Evolutionary conservation across 139 green algal genomes (phyloP).

Genomic region (Auxenochlorella pyrenoidosa): DNA sequence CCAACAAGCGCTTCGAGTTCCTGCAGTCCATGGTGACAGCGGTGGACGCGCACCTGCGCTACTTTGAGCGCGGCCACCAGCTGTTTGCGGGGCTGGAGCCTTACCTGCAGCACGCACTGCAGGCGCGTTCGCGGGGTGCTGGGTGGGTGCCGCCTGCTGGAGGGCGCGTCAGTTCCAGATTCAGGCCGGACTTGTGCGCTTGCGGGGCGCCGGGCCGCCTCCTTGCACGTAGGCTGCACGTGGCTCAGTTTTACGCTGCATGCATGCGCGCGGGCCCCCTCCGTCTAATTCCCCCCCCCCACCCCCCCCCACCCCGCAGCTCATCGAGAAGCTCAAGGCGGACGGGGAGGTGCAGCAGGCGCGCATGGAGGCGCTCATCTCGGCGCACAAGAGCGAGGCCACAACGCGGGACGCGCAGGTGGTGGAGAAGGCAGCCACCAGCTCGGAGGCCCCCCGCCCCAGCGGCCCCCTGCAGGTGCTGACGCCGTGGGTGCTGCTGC

Average conservation of each 20-base stretch:
- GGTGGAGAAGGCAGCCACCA: neutral
- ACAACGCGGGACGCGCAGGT: conserved; percentile 17
- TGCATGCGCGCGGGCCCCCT: no score
- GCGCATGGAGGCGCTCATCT: conserved; percentile 60
- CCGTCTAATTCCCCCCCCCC: no score
- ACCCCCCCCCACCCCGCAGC: neutral
- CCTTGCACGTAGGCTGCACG: no score
- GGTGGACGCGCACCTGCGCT: conserved; percentile 72
- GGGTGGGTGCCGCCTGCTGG: no score
- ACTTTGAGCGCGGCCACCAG: conserved; percentile 65
- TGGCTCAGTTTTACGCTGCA: no score
- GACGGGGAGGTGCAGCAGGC: conserved; percentile 34
- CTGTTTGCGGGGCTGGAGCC: conserved; percentile 54
- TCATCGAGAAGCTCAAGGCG: conserved; percentile 48
- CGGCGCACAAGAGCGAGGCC: conserved; percentile 14
- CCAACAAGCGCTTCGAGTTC: conserved; percentile 66
- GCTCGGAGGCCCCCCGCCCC: neutral
- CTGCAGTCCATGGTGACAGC: conserved; percentile 57
- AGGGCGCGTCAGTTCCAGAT: no score
- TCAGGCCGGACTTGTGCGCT: no score
- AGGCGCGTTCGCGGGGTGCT: neutral
- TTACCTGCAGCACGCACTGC: conserved; percentile 54
- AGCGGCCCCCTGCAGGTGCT: conserved; percentile 49
- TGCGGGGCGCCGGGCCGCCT: no score
- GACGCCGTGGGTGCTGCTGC: neutral